Evolutionary conservation across 169 alveolate genomes (phyloP).

Genomic region (Babesia gibsoni): DNA sequence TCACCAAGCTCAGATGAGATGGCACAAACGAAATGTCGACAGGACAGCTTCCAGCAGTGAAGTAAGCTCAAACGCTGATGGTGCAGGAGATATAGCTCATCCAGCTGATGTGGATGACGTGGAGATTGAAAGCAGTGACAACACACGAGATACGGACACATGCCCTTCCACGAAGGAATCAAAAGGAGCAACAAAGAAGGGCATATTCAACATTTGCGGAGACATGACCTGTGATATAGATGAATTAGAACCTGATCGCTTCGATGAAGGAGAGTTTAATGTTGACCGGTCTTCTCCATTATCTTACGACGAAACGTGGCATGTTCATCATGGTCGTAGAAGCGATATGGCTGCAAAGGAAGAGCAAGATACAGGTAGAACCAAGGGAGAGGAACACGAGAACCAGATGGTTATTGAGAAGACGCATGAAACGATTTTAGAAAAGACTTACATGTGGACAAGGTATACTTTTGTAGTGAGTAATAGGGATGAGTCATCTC

Average conservation of each 20-base stretch:
- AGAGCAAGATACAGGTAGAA: background rate
- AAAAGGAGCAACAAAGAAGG: too few relatives aligned
- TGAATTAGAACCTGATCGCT: too few relatives aligned
- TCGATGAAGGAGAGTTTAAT: background rate
- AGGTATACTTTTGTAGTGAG: slow-evolving; percentile 34
- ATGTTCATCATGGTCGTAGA: background rate
- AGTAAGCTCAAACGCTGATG: background rate
- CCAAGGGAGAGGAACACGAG: background rate
- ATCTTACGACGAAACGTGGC: slow-evolving; percentile 49
- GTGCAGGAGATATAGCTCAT: too few relatives aligned
- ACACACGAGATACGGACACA: too few relatives aligned
- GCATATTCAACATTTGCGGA: too few relatives aligned
- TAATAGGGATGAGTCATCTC: slow-evolving; percentile 8
- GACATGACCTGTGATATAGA: too few relatives aligned
- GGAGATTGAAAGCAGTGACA: background rate
- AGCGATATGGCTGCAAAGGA: background rate
- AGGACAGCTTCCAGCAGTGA: background rate
- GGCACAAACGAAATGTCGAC: background rate
- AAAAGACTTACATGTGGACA: slow-evolving; percentile 50
- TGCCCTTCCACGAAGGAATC: too few relatives aligned
- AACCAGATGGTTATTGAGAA: background rate
- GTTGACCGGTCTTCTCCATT: slow-evolving; percentile 9
- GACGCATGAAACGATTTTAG: background rate
- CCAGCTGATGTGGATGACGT: too few relatives aligned
- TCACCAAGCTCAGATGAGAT: slow-evolving; percentile 5